Evolutionary conservation across 2,329 filamentous ascomycete genomes (phyloP).

Genomic region (Fusarium albidum): DNA sequence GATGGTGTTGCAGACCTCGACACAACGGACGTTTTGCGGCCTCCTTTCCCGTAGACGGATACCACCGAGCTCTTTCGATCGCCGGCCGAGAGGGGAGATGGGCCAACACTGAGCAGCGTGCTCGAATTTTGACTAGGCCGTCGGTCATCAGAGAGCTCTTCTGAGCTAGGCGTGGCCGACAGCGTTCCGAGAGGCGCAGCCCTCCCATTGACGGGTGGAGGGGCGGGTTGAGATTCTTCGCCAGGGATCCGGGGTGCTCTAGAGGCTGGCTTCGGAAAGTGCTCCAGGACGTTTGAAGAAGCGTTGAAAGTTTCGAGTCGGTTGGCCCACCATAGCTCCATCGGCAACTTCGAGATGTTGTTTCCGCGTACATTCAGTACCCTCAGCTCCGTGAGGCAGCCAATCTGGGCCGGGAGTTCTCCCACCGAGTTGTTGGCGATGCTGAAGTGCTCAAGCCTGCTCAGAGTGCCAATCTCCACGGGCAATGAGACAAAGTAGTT

Average conservation of each 20-base stretch:
- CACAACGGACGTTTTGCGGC: conserved; percentile 85
- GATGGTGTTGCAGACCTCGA: conserved; percentile 67
- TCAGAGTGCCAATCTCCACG: conserved; percentile 82
- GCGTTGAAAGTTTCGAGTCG: conserved; percentile 92
- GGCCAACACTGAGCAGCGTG: conserved; percentile 77
- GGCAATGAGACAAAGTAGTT: conserved; percentile 96
- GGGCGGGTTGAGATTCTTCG: conserved; percentile 51
- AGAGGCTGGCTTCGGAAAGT: conserved; percentile 86
- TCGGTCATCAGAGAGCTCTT: conserved; percentile 75
- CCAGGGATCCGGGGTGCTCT: conserved; percentile 70
- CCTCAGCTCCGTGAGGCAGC: conserved; percentile 83
- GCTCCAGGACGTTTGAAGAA: conserved; percentile 91
- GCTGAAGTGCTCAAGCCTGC: conserved; percentile 88
- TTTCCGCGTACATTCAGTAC: conserved; percentile 92
- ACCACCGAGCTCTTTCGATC: conserved; percentile 86
- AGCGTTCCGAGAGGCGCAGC: conserved; percentile 51
- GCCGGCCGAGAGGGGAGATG: conserved; percentile 69
- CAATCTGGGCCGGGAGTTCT: conserved; percentile 85
- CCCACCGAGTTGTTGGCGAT: conserved; percentile 91
- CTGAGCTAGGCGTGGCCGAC: conserved; percentile 74
- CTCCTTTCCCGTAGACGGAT: conserved; percentile 79
- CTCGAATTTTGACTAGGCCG: conserved; percentile 87
- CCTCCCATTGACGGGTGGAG: conserved; percentile 51
- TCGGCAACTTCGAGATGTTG: conserved; percentile 86
- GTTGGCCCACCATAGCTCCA: conserved; percentile 95